Conservation (phyloP, 2,329 filamentous ascomycete genomes). For the Lasiodiplodia hormozganensis region DNA sequence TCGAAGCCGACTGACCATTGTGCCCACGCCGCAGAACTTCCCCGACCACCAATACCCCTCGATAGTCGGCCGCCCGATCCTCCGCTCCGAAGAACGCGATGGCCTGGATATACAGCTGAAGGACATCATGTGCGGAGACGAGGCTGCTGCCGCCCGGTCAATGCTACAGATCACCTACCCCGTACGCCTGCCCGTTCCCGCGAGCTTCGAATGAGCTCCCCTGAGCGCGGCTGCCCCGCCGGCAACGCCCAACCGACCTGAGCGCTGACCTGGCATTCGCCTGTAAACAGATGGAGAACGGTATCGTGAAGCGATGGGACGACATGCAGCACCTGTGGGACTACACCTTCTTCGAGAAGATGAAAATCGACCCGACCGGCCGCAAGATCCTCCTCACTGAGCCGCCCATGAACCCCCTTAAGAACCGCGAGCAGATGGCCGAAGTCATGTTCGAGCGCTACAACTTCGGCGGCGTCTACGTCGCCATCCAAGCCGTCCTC, state of each 20-base stretch:
- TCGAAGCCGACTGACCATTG: constrained; percentile 15
- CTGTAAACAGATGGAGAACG: constrained; percentile 85
- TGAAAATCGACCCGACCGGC: constrained; percentile 86
- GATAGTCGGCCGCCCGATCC: constrained; percentile 95
- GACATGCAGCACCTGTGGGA: constrained; percentile 99
- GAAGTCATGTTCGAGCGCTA: constrained; percentile 99
- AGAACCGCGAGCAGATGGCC: constrained; percentile 97
- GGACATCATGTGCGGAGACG: constrained; percentile 99
- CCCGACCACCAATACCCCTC: constrained; percentile 98
- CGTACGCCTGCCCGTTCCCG: constrained; percentile 53
- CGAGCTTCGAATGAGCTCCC: constrained; percentile 24
- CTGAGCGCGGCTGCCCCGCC: constrained; percentile 21
- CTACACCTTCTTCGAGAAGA: constrained; percentile 97
- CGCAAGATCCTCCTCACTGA: constrained; percentile 98
- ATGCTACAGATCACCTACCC: constrained; percentile 99
- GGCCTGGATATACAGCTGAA: constrained; percentile 76
- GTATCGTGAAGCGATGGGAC: constrained; percentile 99
- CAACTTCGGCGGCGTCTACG: constrained; percentile 94
- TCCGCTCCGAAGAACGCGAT: constrained; percentile 92
- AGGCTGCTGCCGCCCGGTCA: constrained; percentile 91
- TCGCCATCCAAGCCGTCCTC: constrained; percentile 95
- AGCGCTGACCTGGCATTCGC: constrained; percentile 32
- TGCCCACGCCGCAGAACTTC: constrained; percentile 74
- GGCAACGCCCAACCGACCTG: background rate
- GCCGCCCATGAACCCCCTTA: constrained; percentile 96